Percentiles rank a stretch among this genome's conserved stretches.
These are phyloP conservation scores for Candida awuae DNA, from an alignment of 805 yeast genomes.

Conservation along the genomic window DNA sequence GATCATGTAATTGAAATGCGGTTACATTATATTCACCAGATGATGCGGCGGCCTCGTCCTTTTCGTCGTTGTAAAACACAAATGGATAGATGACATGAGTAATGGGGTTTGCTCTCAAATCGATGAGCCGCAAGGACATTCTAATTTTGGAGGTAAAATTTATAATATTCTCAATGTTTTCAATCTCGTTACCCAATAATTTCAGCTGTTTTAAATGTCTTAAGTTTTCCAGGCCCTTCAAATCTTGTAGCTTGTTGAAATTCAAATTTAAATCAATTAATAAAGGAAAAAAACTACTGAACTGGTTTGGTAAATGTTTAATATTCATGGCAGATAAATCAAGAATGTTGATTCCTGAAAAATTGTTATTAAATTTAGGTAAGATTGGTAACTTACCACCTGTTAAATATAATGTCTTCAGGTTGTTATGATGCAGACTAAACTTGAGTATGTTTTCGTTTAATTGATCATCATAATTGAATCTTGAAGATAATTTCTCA, in stretches of 20 bases:
- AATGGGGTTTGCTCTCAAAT: slow-evolving; percentile 42
- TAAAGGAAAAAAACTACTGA: slow-evolving; percentile 37
- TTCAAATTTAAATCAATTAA: slow-evolving; percentile 41
- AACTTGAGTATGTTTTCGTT: slow-evolving; percentile 17
- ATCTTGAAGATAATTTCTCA: slow-evolving; percentile 38
- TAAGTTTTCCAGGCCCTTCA: slow-evolving; percentile 31
- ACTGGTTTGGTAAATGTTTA: slow-evolving; percentile 30
- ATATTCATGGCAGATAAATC: slow-evolving; percentile 42
- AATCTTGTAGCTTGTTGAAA: slow-evolving; percentile 35
- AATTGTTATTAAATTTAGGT: slow-evolving; percentile 4
- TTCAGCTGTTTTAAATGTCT: slow-evolving; percentile 32
- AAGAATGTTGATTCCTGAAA: slow-evolving; percentile 32
- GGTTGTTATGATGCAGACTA: slow-evolving; percentile 17
- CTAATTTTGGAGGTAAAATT: slow-evolving; percentile 28
- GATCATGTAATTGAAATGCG: slow-evolving; percentile 37
- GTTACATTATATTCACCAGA: slow-evolving; percentile 6
- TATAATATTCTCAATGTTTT: slow-evolving; percentile 27
- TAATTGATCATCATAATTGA: slow-evolving; percentile 23
- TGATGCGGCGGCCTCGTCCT: slow-evolving; percentile 4
- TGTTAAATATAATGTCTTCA: slow-evolving; percentile 30
- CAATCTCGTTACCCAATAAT: slow-evolving; percentile 39
- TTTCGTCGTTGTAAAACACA: slow-evolving; percentile 40
- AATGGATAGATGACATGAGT: slow-evolving; percentile 43
- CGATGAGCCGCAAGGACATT: slow-evolving; percentile 32
- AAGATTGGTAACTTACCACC: slow-evolving; percentile 19